Percentiles rank a stretch among this genome's conserved stretches.
phyloP scores from a whole-genome alignment of 768 basidiomycete genomes.

The Mycena capillaripes region DNA sequence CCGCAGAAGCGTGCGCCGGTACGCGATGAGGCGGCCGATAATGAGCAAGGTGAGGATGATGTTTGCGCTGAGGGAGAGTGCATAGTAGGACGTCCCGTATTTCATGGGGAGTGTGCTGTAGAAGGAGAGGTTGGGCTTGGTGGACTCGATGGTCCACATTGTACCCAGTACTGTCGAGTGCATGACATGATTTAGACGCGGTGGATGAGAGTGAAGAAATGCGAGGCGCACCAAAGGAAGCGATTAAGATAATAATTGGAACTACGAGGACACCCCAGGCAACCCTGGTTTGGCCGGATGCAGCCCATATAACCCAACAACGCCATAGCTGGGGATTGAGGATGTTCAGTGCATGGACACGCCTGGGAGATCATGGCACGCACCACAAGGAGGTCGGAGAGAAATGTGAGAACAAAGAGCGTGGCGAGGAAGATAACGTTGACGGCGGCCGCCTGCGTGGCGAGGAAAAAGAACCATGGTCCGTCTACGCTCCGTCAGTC shows the following conservation, averaged over 20 bases:
- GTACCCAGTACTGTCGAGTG: conserved; percentile 53
- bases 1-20: conserved; percentile 46
- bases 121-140: conserved; percentile 55
- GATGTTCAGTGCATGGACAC: too few species aligned
- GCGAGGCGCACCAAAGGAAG: conserved; percentile 60
- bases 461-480: conserved; percentile 60
- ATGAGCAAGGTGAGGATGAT: conserved; percentile 58
- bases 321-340: conserved; percentile 57
- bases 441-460: conserved; percentile 54
- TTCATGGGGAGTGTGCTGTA: conserved; percentile 52
- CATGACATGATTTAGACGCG: too few species aligned
- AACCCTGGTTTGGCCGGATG: conserved; percentile 44
- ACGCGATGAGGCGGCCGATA: conserved; percentile 48
- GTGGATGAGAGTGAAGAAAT: too few species aligned
- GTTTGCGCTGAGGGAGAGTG: conserved; percentile 57
- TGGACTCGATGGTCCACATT: conserved; percentile 58
- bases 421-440: conserved; percentile 61
- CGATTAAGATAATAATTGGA: conserved; percentile 53
- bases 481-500: conserved; percentile 42
- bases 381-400: conserved; percentile 60
- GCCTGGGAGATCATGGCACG: conserved; percentile 23
- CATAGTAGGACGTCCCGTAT: conserved; percentile 55
- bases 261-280: conserved; percentile 51
- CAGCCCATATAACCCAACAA: conserved; percentile 62
- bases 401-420: conserved; percentile 58